Conservation (phyloP, 352 stramenopile genomes). For the Globisporangium perplexum region DNA sequence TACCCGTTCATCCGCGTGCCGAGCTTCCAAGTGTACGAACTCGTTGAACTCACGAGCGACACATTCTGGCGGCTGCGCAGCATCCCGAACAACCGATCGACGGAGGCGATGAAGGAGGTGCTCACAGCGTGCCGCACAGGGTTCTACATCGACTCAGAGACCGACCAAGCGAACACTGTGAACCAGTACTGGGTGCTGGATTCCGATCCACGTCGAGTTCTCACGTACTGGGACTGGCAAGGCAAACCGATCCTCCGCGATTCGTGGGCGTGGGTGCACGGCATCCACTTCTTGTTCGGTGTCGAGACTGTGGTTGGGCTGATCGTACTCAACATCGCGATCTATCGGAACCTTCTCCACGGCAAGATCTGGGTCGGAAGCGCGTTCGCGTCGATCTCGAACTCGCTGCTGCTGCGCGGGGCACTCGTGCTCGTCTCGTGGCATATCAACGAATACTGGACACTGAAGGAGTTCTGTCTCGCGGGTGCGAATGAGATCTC, state of each 20-base stretch:
- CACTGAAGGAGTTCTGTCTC: slow-evolving; percentile 23
- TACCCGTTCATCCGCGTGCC: slow-evolving; percentile 18
- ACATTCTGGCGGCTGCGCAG: slow-evolving; percentile 2
- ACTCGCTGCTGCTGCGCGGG: slow-evolving; percentile 23
- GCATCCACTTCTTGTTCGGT: slow-evolving; percentile 26
- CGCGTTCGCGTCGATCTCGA: slow-evolving; percentile 31
- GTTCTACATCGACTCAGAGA: slow-evolving; percentile 21
- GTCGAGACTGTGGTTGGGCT: slow-evolving; percentile 20
- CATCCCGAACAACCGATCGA: background rate
- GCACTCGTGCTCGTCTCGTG: slow-evolving; percentile 25
- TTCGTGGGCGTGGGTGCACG: slow-evolving; percentile 19
- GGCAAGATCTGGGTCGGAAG: slow-evolving; percentile 36
- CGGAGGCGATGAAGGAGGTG: slow-evolving; percentile 9
- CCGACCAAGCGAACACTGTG: slow-evolving; percentile 31
- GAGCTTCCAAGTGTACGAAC: background rate
- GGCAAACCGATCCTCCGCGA: slow-evolving; percentile 8
- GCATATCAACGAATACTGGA: slow-evolving; percentile 30
- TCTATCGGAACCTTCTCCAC: slow-evolving; percentile 20
- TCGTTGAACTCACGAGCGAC: background rate
- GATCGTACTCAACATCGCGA: slow-evolving; percentile 22
- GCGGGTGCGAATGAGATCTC: slow-evolving; percentile 16
- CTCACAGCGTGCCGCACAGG: slow-evolving; percentile 23
- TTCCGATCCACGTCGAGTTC: slow-evolving; percentile 6
- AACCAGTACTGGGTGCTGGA: slow-evolving; percentile 17
- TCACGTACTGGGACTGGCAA: slow-evolving; percentile 10